Base-by-base conservation (phyloP, 257 asterid species). In the Fraxinus quadrangulata region DNA sequence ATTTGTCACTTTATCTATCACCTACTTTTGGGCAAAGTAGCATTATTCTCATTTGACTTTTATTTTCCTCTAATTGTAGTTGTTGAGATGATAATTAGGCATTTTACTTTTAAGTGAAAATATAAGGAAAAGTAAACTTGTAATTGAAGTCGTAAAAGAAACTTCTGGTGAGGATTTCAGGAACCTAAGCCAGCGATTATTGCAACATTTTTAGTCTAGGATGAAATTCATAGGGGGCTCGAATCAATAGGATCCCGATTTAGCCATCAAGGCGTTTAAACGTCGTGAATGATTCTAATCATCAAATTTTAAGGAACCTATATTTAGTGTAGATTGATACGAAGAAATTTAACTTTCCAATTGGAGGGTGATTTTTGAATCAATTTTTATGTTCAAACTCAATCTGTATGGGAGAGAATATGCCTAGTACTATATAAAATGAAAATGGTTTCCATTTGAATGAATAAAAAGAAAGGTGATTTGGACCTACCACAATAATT, bases 401-500 rank as follows among this genome's bases (percentile, higher is more conserved):
- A 47, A 47, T 47, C n/a, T 42, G 4, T 42, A 12, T 42, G 51
- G 51, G 51, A 12, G 51, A 42, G 51, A 42, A 2, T 47, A 4
- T 19, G 56, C 56, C 16, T 14, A n/a, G 8, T 54, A 19, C n/a
- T 17, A 19, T 19, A 8, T 11, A 54, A 54, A 54, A 47, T n/a
- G 24, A 54, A 54, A 54, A 51, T 51, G 24, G 23, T 51, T 16
- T 9, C 63, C 21, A 45, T 51, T 63, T 63, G 34, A 63, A 63
- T 63, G 33, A 24, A 63, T 33, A 21, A 24, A 63, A 24, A 3
- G 19, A 63, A 10, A 63, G 6, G 34, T 24, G 36, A 63, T 21
- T 4, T 51, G 81, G 79, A 36, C 83, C 73, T 78, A 71, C 78
- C 37, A 40, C 24, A 10, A 67, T 26, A 74, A 70, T 47, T 61